Conservation (phyloP, 106 monocot genomes). For the Iris macrosiphon region DNA sequence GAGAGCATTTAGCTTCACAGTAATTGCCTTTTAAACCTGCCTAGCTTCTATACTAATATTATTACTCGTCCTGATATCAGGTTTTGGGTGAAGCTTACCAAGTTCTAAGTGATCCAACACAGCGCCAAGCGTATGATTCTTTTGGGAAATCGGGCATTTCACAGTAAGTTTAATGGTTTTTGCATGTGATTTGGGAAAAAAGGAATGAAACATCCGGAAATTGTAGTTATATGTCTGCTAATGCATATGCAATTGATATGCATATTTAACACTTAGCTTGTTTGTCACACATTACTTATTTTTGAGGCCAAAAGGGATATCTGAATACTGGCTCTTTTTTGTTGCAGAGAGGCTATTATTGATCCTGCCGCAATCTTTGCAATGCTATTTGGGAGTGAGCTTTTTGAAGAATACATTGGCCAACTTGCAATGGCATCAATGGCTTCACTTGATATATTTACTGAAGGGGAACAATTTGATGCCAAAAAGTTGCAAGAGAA, state of each 20-base stretch:
- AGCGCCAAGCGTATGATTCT: conserved; percentile 65
- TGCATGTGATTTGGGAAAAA: no score
- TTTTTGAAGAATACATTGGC: conserved; percentile 93
- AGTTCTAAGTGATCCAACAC: conserved; percentile 63
- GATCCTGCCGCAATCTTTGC: conserved; percentile 95
- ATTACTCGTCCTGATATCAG: no score
- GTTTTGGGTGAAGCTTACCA: conserved; percentile 81
- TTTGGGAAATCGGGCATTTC: conserved; percentile 73
- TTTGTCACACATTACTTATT: no score
- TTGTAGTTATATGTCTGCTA: no score
- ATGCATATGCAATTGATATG: no score
- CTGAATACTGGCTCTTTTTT: background rate
- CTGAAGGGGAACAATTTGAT: conserved; percentile 74
- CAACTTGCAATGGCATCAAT: conserved; percentile 92
- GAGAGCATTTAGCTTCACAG: no score
- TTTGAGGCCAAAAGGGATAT: no score
- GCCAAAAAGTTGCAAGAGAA: conserved; percentile 68
- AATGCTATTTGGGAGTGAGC: conserved; percentile 95
- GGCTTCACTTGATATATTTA: conserved; percentile 79
- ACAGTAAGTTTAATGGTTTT: conserved; percentile 19
- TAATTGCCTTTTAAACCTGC: no score
- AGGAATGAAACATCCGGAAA: no score
- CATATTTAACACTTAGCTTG: no score
- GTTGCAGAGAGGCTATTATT: conserved; percentile 72
- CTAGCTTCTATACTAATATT: no score